A percentile compares a stretch with the other conserved stretches of the same genome.
Evolutionary conservation across 148 eudicot species (phyloP).

Genomic region (Cornus suecica): DNA sequence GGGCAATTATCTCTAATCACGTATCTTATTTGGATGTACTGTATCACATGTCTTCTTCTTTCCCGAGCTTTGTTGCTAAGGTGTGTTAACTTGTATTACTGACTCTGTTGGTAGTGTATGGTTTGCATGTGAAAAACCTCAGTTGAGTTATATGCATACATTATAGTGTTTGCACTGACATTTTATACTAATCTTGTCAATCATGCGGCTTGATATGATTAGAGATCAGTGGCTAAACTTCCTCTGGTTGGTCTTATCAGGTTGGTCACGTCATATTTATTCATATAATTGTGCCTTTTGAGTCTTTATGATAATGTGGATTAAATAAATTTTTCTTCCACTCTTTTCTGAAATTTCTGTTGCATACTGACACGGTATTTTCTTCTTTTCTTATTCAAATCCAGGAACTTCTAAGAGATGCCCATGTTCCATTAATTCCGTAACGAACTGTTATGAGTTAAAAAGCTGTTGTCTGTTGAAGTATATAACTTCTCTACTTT

Average conservation of each 20-base stretch:
- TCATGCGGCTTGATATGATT: constrained; percentile 16
- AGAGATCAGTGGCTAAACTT: constrained; percentile 97
- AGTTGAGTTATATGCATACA: neutral
- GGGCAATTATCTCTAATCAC: constrained; percentile 87
- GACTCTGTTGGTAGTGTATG: neutral
- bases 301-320: neutral
- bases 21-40: constrained; percentile 87
- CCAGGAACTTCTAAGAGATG: neutral
- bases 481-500: neutral
- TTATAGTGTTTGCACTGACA: constrained; percentile 32
- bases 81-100: constrained; percentile 32
- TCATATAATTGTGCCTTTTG: neutral
- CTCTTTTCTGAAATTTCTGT: constrained; percentile 4
- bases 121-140: neutral
- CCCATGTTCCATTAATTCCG: neutral
- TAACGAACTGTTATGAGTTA: neutral
- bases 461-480: neutral
- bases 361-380: neutral
- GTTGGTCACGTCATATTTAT: constrained; percentile 42
- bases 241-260: constrained; percentile 96
- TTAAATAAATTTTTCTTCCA: neutral
- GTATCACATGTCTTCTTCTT: constrained; percentile 87
- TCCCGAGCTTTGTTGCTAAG: constrained; percentile 99
- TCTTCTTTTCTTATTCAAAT: neutral
- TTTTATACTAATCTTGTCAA: constrained; percentile 23